phyloP scores from a whole-genome alignment of 495 filamentous ascomycete genomes.

The Talaromyces trachyspermus region DNA sequence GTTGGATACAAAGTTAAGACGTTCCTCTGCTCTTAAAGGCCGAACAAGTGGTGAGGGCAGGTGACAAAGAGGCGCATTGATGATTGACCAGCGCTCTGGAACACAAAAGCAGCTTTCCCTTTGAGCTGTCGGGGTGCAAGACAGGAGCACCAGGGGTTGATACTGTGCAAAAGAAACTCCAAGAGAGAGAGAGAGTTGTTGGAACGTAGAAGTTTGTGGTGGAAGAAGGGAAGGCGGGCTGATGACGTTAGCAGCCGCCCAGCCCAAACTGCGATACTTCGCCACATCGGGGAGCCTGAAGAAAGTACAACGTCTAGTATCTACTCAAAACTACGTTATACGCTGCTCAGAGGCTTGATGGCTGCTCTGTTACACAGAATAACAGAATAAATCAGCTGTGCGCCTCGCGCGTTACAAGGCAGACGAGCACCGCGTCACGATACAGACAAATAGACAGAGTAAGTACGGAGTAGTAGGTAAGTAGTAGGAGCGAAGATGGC shows the following conservation, averaged over 20 bases:
- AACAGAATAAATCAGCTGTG: too few relatives aligned
- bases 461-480: too few relatives aligned
- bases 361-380: not conserved
- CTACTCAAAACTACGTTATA: too few relatives aligned
- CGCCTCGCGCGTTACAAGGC: too few relatives aligned
- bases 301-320: not conserved
- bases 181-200: not conserved
- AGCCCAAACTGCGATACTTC: not conserved
- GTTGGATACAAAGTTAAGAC: too few relatives aligned
- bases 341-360: too few relatives aligned
- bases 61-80: not conserved
- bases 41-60: not conserved
- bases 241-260: slow-evolving; percentile 4
- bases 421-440: not conserved
- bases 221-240: not conserved
- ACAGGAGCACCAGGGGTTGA: too few relatives aligned
- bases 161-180: too few relatives aligned
- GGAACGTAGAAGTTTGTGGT: not conserved
- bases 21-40: not conserved
- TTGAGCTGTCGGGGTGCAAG: too few relatives aligned
- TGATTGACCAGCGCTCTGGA: not conserved
- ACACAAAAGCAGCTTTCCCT: too few relatives aligned
- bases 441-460: not conserved
- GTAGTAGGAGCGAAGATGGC: too few relatives aligned
- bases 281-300: not conserved